Evolutionary conservation across 2,329 filamentous ascomycete species (phyloP).

Genomic region (Cercospora berteroae): DNA sequence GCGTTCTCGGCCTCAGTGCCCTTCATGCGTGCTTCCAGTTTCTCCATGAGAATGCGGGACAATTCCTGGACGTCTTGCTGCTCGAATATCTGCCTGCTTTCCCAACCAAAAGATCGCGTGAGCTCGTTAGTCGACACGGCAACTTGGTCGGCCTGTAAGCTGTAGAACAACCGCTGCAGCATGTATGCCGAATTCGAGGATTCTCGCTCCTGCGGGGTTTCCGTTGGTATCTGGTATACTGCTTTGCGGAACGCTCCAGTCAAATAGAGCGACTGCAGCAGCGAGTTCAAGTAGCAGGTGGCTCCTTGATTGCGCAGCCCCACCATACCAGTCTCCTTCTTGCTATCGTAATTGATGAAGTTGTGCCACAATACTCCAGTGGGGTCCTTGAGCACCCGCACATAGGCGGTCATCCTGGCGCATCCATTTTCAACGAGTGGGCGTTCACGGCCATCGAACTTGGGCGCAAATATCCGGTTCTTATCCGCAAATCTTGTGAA

Average conservation of each 20-base stretch:
- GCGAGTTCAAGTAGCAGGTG: constrained; percentile 54
- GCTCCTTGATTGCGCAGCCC: constrained; percentile 96
- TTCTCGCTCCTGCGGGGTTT: constrained; percentile 72
- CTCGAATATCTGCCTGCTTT: constrained; percentile 95
- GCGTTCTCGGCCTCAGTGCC: constrained; percentile 88
- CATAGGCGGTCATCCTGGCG: constrained; percentile 78
- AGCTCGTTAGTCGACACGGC: constrained; percentile 90
- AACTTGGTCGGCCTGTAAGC: constrained; percentile 78
- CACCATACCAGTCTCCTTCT: constrained; percentile 96
- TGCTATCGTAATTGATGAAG: constrained; percentile 95
- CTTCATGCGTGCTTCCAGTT: constrained; percentile 97
- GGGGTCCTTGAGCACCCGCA: constrained; percentile 79
- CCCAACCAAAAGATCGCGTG: constrained; percentile 96
- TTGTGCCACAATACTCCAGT: constrained; percentile 90
- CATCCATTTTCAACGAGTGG: constrained; percentile 75
- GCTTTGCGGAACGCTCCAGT: constrained; percentile 92
- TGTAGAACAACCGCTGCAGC: constrained; percentile 90
- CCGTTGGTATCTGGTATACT: constrained; percentile 94
- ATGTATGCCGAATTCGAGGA: constrained; percentile 81
- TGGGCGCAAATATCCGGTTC: constrained; percentile 74
- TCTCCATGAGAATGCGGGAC: constrained; percentile 94
- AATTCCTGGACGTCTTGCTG: constrained; percentile 98
- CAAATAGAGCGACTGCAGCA: constrained; percentile 48
- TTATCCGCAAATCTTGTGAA: constrained; percentile 96
- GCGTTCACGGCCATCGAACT: constrained; percentile 67